Percentiles rank a stretch among this genome's conserved stretches.
Conservation (phyloP, 2,329 filamentous ascomycete species). For the Fusarium odoratissimum region DNA sequence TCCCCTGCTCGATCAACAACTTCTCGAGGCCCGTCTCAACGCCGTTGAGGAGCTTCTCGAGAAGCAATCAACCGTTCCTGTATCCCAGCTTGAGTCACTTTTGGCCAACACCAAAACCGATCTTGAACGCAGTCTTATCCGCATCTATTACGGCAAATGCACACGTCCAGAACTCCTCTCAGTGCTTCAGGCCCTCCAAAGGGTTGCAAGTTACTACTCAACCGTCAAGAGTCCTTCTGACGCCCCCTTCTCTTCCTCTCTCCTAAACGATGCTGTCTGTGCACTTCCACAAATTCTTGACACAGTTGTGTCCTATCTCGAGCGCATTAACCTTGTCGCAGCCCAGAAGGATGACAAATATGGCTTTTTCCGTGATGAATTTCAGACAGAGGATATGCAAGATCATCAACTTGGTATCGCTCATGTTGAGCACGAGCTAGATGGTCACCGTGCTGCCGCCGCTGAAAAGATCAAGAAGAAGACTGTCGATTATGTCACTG, state of each 20-base stretch:
- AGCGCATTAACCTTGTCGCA: constrained; percentile 85
- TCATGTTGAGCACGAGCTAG: constrained; percentile 89
- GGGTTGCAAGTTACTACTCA: constrained; percentile 80
- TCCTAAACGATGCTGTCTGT: constrained; percentile 78
- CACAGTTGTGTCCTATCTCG: constrained; percentile 78
- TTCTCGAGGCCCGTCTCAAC: constrained; percentile 80
- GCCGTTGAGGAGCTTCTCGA: constrained; percentile 89
- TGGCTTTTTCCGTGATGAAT: constrained; percentile 86
- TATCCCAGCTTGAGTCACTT: constrained; percentile 80
- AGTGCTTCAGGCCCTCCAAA: constrained; percentile 86
- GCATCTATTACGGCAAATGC: constrained; percentile 98
- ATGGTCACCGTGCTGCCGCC: constrained; percentile 78
- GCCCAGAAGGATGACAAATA: constrained; percentile 93
- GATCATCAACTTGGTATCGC: constrained; percentile 91
- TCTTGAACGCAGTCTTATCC: constrained; percentile 90
- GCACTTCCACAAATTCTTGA: constrained; percentile 81
- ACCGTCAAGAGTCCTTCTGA: constrained; percentile 73
- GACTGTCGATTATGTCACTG: constrained; percentile 80
- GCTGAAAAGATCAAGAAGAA: constrained; percentile 79
- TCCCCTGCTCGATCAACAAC: constrained; percentile 80
- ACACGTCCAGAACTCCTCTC: constrained; percentile 87
- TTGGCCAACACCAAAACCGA: constrained; percentile 80
- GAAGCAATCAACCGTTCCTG: constrained; percentile 71
- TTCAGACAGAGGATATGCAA: constrained; percentile 89
- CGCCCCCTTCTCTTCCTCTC: constrained; percentile 76